A percentile compares a stretch with the other conserved stretches of the same genome.
These are phyloP conservation scores for Akebia trifoliata DNA, from an alignment of 164 flowering plant species.

Conservation along the genomic window DNA sequence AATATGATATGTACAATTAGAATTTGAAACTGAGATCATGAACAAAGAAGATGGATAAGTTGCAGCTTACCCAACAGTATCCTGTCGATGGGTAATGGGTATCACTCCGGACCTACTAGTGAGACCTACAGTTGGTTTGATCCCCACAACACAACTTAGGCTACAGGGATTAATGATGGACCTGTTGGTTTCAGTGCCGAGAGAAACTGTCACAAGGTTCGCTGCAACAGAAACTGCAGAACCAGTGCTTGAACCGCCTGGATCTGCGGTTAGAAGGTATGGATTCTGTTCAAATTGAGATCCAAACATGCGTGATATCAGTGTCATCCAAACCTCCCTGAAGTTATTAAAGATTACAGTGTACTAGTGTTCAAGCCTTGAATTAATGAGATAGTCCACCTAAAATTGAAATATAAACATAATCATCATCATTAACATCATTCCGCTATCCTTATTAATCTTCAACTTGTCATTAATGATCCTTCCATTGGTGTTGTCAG, in stretches of 20 bases:
- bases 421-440: too few relatives aligned
- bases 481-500: too few relatives aligned
- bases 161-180: constrained; percentile 16
- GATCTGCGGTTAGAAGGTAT: neutral
- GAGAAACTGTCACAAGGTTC: constrained; percentile 18
- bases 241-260: constrained; percentile 25
- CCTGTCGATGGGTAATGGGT: constrained; percentile 51
- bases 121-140: constrained; percentile 48
- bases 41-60: too few relatives aligned
- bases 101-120: constrained; percentile 61
- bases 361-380: too few relatives aligned
- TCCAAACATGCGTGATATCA: neutral
- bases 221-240: constrained; percentile 24
- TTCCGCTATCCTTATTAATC: too few relatives aligned
- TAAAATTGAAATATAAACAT: too few relatives aligned
- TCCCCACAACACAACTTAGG: constrained; percentile 23
- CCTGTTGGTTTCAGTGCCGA: constrained; percentile 19
- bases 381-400: too few relatives aligned
- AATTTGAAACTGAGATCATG: too few relatives aligned
- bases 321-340: neutral
- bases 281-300: constrained; percentile 9
- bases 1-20: too few relatives aligned
- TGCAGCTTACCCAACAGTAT: constrained; percentile 69
- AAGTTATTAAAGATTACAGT: too few relatives aligned
- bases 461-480: too few relatives aligned